Conservation (phyloP, 1,284 basidiomycete species). For the Coniferiporia weirii region DNA sequence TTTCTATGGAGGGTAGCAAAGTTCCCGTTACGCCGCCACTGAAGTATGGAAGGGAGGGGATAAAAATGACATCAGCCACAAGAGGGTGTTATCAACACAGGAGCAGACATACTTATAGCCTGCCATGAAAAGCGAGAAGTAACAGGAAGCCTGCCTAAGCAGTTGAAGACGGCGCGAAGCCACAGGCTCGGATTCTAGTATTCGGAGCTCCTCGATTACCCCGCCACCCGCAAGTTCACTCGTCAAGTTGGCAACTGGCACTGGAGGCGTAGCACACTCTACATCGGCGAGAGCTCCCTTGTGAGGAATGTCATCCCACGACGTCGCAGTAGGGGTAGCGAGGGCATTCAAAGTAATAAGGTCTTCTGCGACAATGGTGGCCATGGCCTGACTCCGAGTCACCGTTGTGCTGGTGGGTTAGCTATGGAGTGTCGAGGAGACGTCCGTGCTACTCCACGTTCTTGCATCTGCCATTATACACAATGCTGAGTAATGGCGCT, state of each 20-base stretch:
- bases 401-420: no score
- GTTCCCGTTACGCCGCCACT: no score
- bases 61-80: neutral
- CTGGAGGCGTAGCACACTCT: neutral
- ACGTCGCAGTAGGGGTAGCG: neutral
- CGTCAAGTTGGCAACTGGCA: neutral
- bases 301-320: no score
- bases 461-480: no score
- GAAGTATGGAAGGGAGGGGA: no score
- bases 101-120: conserved; percentile 27
- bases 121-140: conserved; percentile 23
- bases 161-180: neutral
- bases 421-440: no score
- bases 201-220: neutral
- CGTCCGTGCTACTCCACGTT: no score
- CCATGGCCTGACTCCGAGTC: no score
- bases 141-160: conserved; percentile 4
- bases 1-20: no score
- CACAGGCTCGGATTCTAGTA: neutral
- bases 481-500: no score
- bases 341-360: no score
- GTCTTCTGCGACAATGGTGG: neutral
- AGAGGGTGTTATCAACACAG: neutral
- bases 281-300: neutral
- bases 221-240: neutral